Evolutionary conservation across 2,329 filamentous ascomycete species (phyloP).

Genomic region (Fusarium sp.): DNA sequence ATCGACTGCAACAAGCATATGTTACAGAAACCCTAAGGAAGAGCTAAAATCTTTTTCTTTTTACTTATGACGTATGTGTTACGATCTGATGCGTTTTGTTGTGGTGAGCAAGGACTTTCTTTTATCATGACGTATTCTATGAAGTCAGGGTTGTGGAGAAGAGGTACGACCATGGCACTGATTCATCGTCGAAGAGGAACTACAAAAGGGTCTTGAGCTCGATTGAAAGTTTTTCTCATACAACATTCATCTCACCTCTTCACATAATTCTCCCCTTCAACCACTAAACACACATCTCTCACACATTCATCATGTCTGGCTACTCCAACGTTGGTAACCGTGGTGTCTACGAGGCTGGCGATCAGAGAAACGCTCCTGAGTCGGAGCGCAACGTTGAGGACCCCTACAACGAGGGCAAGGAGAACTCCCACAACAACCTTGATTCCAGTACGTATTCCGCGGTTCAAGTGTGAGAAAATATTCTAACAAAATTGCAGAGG

Average conservation of each 20-base stretch:
- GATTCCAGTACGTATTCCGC: conserved; percentile 71
- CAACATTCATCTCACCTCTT: conserved; percentile 1
- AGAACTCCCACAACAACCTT: conserved; percentile 71
- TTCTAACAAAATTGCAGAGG: conserved; percentile 59
- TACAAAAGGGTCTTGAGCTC: conserved; percentile 30
- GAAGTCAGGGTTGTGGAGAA: conserved; percentile 42
- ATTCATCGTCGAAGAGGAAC: conserved; percentile 26
- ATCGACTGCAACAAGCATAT: conserved; percentile 8
- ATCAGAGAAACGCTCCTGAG: conserved; percentile 73
- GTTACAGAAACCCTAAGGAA: conserved; percentile 12
- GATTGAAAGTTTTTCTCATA: neutral
- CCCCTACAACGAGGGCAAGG: conserved; percentile 77
- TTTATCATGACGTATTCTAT: conserved; percentile 44
- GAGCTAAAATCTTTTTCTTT: conserved; percentile 11
- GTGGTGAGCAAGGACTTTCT: conserved; percentile 17
- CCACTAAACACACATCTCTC: neutral
- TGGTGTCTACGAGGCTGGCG: conserved; percentile 76
- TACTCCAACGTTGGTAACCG: conserved; percentile 73
- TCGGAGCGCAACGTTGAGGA: conserved; percentile 60
- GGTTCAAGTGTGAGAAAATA: conserved; percentile 49
- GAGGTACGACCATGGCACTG: conserved; percentile 7
- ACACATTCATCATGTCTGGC: conserved; percentile 46
- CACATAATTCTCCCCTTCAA: neutral
- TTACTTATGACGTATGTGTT: conserved; percentile 34
- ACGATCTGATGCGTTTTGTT: conserved; percentile 13